phyloP scores from a whole-genome alignment of 208 protist species.

The Crithidia sp. region DNA sequence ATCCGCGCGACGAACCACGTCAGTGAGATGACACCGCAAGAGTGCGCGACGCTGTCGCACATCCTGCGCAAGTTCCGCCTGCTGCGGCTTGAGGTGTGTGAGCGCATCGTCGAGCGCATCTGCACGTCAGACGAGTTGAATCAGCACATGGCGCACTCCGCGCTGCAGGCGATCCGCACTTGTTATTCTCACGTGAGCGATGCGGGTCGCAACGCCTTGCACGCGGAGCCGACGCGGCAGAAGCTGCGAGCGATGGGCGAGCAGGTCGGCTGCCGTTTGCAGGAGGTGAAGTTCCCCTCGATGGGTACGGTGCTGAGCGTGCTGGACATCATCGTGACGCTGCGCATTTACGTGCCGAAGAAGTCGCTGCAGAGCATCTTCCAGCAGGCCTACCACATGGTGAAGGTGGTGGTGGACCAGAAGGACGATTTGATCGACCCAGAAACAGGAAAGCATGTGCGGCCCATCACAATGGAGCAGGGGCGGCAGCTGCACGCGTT shows the following conservation, averaged over 20 bases:
- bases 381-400: slow-evolving; percentile 67
- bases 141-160: slow-evolving; percentile 80
- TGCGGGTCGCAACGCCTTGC: slow-evolving; percentile 77
- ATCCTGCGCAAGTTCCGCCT: slow-evolving; percentile 82
- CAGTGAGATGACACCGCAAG: slow-evolving; percentile 81
- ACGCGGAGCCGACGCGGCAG: slow-evolving; percentile 85
- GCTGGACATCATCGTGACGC: slow-evolving; percentile 80
- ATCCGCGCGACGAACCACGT: slow-evolving; percentile 89
- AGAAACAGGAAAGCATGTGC: slow-evolving; percentile 63
- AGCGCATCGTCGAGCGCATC: slow-evolving; percentile 84
- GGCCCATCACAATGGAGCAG: slow-evolving; percentile 83
- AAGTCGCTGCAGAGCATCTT: slow-evolving; percentile 81
- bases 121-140: slow-evolving; percentile 79
- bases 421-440: slow-evolving; percentile 79
- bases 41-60: slow-evolving; percentile 83
- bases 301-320: slow-evolving; percentile 65
- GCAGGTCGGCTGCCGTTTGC: slow-evolving; percentile 76
- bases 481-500: slow-evolving; percentile 85
- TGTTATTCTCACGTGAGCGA: slow-evolving; percentile 83
- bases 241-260: slow-evolving; percentile 89
- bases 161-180: slow-evolving; percentile 70
- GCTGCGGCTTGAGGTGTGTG: slow-evolving; percentile 86
- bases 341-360: slow-evolving; percentile 92
- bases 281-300: slow-evolving; percentile 79
- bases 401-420: slow-evolving; percentile 71